A percentile compares a stretch with the other conserved stretches of the same genome.
Evolutionary conservation across 192 early-diverging fungal species (phyloP).

Genomic region (Backusella mclennaniae): DNA sequence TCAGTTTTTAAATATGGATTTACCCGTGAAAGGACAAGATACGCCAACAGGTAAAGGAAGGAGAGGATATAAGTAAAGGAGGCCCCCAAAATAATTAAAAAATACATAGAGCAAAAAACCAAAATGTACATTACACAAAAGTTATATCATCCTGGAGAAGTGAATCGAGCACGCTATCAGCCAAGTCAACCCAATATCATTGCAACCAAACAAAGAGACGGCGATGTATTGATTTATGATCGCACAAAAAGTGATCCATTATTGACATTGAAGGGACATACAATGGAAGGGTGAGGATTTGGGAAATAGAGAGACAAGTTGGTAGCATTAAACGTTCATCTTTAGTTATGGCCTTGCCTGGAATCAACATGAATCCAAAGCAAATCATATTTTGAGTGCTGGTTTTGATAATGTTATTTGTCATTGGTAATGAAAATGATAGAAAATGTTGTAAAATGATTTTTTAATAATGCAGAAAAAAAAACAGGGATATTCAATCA

Average conservation of each 20-base stretch:
- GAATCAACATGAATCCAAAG: conserved; percentile 63
- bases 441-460: not conserved
- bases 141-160: conserved; percentile 95
- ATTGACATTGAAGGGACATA: conserved; percentile 82
- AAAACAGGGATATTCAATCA: conserved; percentile 74
- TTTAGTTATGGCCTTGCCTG: conserved; percentile 88
- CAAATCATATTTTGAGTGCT: conserved; percentile 84
- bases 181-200: conserved; percentile 92
- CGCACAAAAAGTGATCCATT: conserved; percentile 79
- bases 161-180: conserved; percentile 97
- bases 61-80: not conserved
- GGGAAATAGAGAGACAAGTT: not conserved
- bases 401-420: conserved; percentile 92
- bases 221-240: conserved; percentile 94
- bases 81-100: not conserved
- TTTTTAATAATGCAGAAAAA: not conserved
- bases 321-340: not conserved
- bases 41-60: conserved; percentile 61
- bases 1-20: conserved; percentile 84
- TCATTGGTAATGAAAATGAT: conserved; percentile 57
- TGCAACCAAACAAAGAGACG: conserved; percentile 88
- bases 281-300: conserved; percentile 81
- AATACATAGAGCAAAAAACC: conserved; percentile 51
- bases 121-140: conserved; percentile 85
- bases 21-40: conserved; percentile 56